Base-by-base conservation (phyloP, 164 flowering plant species). In the Annona squamosa region DNA sequence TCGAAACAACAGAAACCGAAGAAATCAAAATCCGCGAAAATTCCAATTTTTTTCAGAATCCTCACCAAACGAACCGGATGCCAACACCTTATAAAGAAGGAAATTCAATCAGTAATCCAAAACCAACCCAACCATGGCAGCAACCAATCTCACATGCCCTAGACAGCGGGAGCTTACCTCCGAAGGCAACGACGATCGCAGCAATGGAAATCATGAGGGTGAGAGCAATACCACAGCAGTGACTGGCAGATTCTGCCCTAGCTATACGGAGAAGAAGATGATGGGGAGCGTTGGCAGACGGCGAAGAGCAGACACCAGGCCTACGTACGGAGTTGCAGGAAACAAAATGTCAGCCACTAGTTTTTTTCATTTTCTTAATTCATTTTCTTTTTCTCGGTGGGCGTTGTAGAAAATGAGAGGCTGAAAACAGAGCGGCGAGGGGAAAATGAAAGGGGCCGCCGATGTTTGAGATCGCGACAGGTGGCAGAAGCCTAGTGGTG, bases 281-380 rank as follows among this genome's bases (percentile, higher is more conserved):
- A 52, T 10, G 6, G 44, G 37, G 56, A 42, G 18, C 43, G 73
- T 9, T 42, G 59, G 13, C 10, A 7, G 37, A 64, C 5, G 43
- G 41, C 42, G 68, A 43, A 46, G 3, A 17, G 17, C 0, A 46
- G 17, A 17, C 56, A 76, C 74, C 68, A 43, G 13, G 69, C 57
- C 63, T 61, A 67, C 66, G 73, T 68, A 5, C 57, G 67, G 65
- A 18, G 45, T 26, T 62, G 45, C 17, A 1, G 3, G 3, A 37
- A 79, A 77, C 77, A 74, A 69, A 88, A 85, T 82, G 82, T 82
- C 82, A 83, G 92, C 92, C 92, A 88, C 92, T 72, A 86, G 48
- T 74, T 72, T 78, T 81, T 63, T 67, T 4, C 26, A 17, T 2
- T 16, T 37, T 5, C 37, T 26, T 26, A 26, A 26, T 26, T 26